Evolutionary conservation across 2,329 filamentous ascomycete species (phyloP), one percentile per base, ranked within the genome.

Genomic region (Zymoseptoria ardabiliae): DNA sequence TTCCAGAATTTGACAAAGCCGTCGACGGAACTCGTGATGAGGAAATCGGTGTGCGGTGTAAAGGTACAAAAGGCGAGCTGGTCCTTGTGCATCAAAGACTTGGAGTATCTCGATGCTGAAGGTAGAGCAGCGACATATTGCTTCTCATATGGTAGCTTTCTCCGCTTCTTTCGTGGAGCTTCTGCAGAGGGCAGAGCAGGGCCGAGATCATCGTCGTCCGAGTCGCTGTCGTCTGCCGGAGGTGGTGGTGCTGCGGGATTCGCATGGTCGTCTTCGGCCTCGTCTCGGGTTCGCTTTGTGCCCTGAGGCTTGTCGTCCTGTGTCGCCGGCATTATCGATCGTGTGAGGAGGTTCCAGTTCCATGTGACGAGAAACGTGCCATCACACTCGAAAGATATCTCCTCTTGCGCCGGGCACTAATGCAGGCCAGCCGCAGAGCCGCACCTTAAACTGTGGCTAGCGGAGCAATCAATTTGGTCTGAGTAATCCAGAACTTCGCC

Each of bases 1-100:
- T 99, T 99, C 94, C 94, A 99, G 74, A 99, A 99, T 75, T 99
- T 99, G 67, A 97, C 93, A 0, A 93, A 88, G n/a, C 95, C 95
- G 72, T 99, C 94, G 50, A 90, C 78, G 0, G 94, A 97, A 62
- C 89, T 90, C 1, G 94, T 99, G 63, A 99, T 94, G 45, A 99
- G 80, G 72, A 99, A 99, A 67, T 97, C 94, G 61, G 93, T 97
- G 61, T 88, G 79, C 0, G 92, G 92, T 1, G 95, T 96, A 73
- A 96, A 86, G 11, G 87, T 95, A 63, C 90, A 84, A 70, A 92
- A 97, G 59, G 88, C 84, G 54, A 99, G 77, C 76, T 96, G 91
- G 67, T 99, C 94, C 77, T 93, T 92, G 82, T 99, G 94, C 95
- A 99, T 99, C 70, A 99, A 81, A 52, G 94, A 97, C 71, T 92